Percentiles rank a stretch among this genome's conserved stretches.
Evolutionary conservation across 306 rosid genomes (phyloP).

Genomic region (Mimosa pudica): DNA sequence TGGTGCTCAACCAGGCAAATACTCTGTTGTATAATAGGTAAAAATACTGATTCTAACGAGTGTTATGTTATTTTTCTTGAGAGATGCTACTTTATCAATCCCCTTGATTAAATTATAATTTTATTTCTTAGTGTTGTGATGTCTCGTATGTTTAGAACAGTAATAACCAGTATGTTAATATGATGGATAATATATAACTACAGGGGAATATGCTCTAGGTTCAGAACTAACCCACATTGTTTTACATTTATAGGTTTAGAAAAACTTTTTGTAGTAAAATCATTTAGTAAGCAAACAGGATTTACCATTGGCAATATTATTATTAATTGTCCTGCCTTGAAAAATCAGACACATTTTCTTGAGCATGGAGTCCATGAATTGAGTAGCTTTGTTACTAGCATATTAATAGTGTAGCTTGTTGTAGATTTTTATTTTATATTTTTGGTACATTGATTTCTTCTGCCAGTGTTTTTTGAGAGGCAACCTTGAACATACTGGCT

Average conservation of each 20-base stretch:
- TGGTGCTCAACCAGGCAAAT: slow-evolving; percentile 91
- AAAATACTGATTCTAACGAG: slow-evolving; percentile 43
- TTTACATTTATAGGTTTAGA: background rate
- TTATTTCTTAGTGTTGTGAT: background rate
- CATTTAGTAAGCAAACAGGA: background rate
- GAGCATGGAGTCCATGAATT: background rate
- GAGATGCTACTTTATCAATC: background rate
- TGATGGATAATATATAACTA: background rate
- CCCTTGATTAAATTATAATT: background rate
- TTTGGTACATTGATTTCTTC: background rate
- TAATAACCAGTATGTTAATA: background rate
- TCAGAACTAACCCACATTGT: background rate
- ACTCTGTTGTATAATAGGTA: slow-evolving; percentile 76
- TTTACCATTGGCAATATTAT: background rate
- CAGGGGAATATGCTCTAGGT: slow-evolving; percentile 10
- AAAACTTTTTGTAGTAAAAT: background rate
- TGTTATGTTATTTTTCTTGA: slow-evolving; percentile 18
- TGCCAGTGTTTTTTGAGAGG: background rate
- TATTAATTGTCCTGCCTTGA: background rate
- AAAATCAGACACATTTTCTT: background rate
- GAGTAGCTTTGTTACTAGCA: background rate
- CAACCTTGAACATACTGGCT: background rate
- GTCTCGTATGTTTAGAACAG: background rate
- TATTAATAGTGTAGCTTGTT: background rate
- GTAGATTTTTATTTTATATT: background rate